These are phyloP conservation scores for Westerdykella sp. DNA, from an alignment of 2,329 filamentous ascomycete genomes.

Conservation along the genomic window DNA sequence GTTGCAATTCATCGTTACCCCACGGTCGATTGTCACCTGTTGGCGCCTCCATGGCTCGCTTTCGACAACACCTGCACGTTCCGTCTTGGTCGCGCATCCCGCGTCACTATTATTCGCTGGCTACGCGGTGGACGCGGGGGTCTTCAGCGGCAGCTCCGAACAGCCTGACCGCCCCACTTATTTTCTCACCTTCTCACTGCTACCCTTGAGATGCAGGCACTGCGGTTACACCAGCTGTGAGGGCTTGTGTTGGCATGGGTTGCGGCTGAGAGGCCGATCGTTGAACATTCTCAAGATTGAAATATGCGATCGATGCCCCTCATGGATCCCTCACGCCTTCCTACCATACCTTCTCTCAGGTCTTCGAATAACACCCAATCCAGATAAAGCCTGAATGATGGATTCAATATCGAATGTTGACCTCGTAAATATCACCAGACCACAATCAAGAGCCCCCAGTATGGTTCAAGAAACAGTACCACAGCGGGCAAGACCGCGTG, in stretches of 20 bases:
- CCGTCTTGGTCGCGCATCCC: conserved; percentile 12
- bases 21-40: conserved; percentile 21
- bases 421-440: conserved; percentile 32
- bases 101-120: conserved; percentile 20
- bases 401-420: conserved; percentile 33
- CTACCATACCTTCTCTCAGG: conserved; percentile 10
- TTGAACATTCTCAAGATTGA: background rate
- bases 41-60: conserved; percentile 6
- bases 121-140: conserved; percentile 15
- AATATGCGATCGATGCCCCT: conserved; percentile 7
- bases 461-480: conserved; percentile 25
- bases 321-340: conserved; percentile 21
- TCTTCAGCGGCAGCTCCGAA: conserved; percentile 26
- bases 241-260: conserved; percentile 19
- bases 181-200: conserved; percentile 22
- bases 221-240: conserved; percentile 18
- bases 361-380: conserved; percentile 7
- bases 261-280: conserved; percentile 25
- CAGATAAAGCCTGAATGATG: conserved; percentile 23
- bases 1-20: conserved; percentile 5
- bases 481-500: conserved; percentile 15
- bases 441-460: conserved; percentile 33
- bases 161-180: conserved; percentile 31
- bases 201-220: conserved; percentile 13
- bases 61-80: background rate